Evolutionary conservation across 208 protist species (phyloP), one percentile per base, ranked within the genome.

Genomic region (Acanthamoeba healyi): DNA sequence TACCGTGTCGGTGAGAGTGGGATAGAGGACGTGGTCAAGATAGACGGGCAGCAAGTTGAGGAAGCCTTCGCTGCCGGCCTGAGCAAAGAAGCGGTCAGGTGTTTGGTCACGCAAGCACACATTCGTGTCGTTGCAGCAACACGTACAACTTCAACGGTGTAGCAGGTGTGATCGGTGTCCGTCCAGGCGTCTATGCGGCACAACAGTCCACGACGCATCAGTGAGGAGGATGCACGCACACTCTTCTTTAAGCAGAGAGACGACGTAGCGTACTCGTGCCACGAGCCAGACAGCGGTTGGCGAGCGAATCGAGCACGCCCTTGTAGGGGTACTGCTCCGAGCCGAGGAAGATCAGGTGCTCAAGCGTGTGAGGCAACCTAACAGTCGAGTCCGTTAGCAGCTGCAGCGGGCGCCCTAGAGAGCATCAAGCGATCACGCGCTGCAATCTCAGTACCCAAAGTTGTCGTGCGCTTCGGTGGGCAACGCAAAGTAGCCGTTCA

Each of bases 11-110:
- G 97, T 97, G 22, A 98, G 54, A 6, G 96, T 97, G 32, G 97
- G 98, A 95, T 96, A 98, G 19, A 98, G 88, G n/a, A 98, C 94
- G 93, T 98, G 98, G 92, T 98, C 98, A 15, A 98, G 74, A 92
- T 97, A 98, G 29, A 98, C 94, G 24, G 97, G 97, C 14, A 98
- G 65, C 36, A 97, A 6, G 44, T 94, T 58, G 22, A 98, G 94
- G 61, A 98, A 97, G 26, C 98, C 98, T 42, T 97, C 93, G 29
- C 38, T 65, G 22, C 96, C 96, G 32, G 94, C 94, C 58, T 88
- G 26, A 34, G 24, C 26, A 81, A 26, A 24, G 7, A 26, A 90
- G 24, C 12, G 12, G 19, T n/a, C 12, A 36, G 42, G 81, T 77
- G 44, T 12, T 49, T 49, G 44, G 7, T 49, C 44, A 49, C 44